These are phyloP conservation scores for Barnettozyma vustinii DNA, from an alignment of 805 yeast species.

Conservation along the genomic window DNA sequence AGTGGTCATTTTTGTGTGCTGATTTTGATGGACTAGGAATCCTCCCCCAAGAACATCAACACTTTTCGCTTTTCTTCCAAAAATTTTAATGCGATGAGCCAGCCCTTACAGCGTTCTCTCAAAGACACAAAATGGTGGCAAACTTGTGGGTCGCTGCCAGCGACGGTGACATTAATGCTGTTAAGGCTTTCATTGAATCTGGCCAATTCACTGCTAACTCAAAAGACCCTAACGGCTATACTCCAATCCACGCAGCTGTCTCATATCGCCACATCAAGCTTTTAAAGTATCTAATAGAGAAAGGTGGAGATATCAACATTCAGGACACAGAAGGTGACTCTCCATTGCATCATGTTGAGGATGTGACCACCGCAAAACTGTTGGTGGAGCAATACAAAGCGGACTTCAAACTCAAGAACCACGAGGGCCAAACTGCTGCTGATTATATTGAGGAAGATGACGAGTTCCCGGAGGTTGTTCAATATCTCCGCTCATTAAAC, in stretches of 20 bases:
- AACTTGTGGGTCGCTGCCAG: constrained; percentile 96
- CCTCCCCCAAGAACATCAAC: neutral
- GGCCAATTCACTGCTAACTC: constrained; percentile 60
- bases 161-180: constrained; percentile 62
- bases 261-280: constrained; percentile 81
- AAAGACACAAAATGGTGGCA: constrained; percentile 10
- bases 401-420: constrained; percentile 55
- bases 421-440: constrained; percentile 70
- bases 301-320: constrained; percentile 77
- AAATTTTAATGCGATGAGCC: neutral
- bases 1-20: constrained; percentile 3
- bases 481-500: constrained; percentile 46
- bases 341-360: constrained; percentile 89
- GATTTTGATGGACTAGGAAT: too few species aligned
- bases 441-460: constrained; percentile 78
- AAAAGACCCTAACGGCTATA: constrained; percentile 90
- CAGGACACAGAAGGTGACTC: constrained; percentile 91
- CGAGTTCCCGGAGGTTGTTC: constrained; percentile 74
- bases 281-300: constrained; percentile 46
- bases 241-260: constrained; percentile 96
- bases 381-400: constrained; percentile 68
- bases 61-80: neutral
- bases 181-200: constrained; percentile 46
- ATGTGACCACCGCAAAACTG: constrained; percentile 53
- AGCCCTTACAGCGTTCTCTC: neutral